These are phyloP conservation scores for Saprolegnia parasitica DNA, from an alignment of 352 stramenopile species.

Conservation along the genomic window DNA sequence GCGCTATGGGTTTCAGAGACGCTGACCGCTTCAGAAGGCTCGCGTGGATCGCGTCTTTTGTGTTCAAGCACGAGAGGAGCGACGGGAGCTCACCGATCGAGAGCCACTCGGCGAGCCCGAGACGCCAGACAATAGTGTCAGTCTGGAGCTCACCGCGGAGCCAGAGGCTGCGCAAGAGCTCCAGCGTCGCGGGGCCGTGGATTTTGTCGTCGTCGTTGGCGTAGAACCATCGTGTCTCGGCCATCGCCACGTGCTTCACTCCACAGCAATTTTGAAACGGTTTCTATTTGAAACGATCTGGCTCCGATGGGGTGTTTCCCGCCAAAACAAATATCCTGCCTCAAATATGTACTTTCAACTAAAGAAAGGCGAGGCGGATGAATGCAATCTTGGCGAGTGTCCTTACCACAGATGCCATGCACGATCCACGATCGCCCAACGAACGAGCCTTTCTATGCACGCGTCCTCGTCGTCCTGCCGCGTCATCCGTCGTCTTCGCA, in stretches of 20 bases:
- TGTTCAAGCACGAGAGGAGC: neutral
- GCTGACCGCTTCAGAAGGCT: neutral
- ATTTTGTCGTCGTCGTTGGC: neutral
- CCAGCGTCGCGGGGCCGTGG: neutral
- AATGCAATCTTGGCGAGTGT: too few species aligned
- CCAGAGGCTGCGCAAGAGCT: neutral
- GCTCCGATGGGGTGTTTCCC: too few species aligned
- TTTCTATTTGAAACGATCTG: too few species aligned
- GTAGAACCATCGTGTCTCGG: conserved; percentile 7
- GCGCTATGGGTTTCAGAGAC: neutral
- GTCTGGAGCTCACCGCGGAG: neutral
- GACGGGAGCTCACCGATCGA: conserved; percentile 2
- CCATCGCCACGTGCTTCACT: neutral
- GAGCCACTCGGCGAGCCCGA: neutral
- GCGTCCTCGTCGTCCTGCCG: too few species aligned
- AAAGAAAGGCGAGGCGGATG: too few species aligned
- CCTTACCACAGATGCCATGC: too few species aligned
- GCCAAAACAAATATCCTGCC: too few species aligned
- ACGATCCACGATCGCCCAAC: too few species aligned
- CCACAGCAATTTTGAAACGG: too few species aligned
- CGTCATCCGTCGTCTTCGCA: too few species aligned
- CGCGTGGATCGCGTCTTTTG: conserved; percentile 5
- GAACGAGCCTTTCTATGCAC: too few species aligned
- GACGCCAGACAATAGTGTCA: conserved; percentile 5
- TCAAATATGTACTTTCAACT: too few species aligned